Evolutionary conservation across 495 filamentous ascomycete species (phyloP).

Genomic region (Trichocladium uniseriatum): DNA sequence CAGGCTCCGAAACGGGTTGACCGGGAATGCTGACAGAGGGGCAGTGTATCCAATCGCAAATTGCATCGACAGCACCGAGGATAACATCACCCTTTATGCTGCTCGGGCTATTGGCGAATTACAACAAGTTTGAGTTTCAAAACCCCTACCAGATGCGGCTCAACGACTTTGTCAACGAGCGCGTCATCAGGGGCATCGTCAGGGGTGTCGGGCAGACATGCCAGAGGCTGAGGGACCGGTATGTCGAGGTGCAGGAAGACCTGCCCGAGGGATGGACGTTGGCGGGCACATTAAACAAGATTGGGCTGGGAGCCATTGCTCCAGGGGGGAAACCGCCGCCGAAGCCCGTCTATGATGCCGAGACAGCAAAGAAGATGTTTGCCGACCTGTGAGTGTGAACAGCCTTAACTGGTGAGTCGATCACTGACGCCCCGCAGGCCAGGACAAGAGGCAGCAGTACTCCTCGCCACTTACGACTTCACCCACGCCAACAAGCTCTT

Average conservation of each 20-base stretch:
- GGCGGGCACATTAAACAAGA: constrained; percentile 66
- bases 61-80: constrained; percentile 53
- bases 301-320: constrained; percentile 71
- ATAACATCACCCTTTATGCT: constrained; percentile 70
- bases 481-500: constrained; percentile 92
- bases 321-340: constrained; percentile 55
- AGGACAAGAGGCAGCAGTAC: constrained; percentile 61
- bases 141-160: constrained; percentile 91
- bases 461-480: constrained; percentile 89
- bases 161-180: constrained; percentile 96
- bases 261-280: constrained; percentile 85
- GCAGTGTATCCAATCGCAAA: constrained; percentile 66
- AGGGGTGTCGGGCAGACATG: constrained; percentile 64
- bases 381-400: constrained; percentile 45
- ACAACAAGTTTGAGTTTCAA: constrained; percentile 98
- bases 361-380: constrained; percentile 74
- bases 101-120: constrained; percentile 86
- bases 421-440: constrained; percentile 49
- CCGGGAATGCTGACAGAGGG: too few species aligned
- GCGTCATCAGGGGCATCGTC: constrained; percentile 72
- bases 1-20: too few species aligned
- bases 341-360: constrained; percentile 48
- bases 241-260: constrained; percentile 87
- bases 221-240: constrained; percentile 54
- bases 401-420: too few species aligned